Evolutionary conservation across 306 rosid genomes (phyloP).

Genomic region (Lathyrus oleraceus): DNA sequence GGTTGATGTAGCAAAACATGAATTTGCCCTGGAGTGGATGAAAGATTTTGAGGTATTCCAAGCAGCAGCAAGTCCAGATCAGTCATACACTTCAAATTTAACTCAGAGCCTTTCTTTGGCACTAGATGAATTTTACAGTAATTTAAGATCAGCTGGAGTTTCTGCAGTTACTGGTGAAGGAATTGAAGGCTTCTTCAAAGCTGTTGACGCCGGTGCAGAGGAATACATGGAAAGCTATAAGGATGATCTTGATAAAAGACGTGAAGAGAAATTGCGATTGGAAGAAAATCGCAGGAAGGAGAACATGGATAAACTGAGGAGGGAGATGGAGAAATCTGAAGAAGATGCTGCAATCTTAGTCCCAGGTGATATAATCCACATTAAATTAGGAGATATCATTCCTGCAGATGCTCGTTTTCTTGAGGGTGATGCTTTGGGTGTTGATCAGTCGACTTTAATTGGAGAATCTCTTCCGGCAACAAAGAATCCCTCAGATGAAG

Average conservation of each 20-base stretch:
- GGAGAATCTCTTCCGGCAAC: no score
- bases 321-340: slow-evolving; percentile 22
- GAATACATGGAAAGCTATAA: slow-evolving; percentile 25
- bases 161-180: slow-evolving; percentile 27
- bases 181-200: slow-evolving; percentile 16
- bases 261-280: slow-evolving; percentile 68
- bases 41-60: slow-evolving; percentile 23
- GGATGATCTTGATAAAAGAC: slow-evolving; percentile 79
- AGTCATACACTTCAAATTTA: background rate
- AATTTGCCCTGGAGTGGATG: no score
- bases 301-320: slow-evolving; percentile 33
- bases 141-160: slow-evolving; percentile 21
- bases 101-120: slow-evolving; percentile 23
- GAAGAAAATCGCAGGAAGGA: slow-evolving; percentile 78
- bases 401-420: no score
- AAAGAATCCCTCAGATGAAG: no score
- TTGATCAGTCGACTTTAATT: no score
- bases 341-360: slow-evolving; percentile 41
- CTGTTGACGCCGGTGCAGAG: slow-evolving; percentile 20
- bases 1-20: no score
- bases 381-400: no score
- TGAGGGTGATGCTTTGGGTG: no score
- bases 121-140: slow-evolving; percentile 13
- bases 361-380: no score
- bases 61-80: slow-evolving; percentile 21